phyloP scores from a whole-genome alignment of 805 yeast genomes.

The Cyberlindnera petersonii region DNA sequence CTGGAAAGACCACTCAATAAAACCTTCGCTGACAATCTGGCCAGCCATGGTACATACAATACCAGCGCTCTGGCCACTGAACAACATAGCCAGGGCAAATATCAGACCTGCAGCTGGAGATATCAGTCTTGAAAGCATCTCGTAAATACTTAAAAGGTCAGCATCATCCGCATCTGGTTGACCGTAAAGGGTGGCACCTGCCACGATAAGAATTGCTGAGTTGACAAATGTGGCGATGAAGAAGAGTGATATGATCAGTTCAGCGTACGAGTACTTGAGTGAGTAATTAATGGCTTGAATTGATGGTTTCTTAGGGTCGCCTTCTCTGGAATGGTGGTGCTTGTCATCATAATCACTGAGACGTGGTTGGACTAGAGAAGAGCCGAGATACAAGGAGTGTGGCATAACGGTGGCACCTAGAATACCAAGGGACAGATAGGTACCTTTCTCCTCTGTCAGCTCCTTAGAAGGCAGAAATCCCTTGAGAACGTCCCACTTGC shows the following conservation, averaged over 20 bases:
- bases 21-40: slow-evolving; percentile 91
- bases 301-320: slow-evolving; percentile 59
- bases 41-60: slow-evolving; percentile 92
- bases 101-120: slow-evolving; percentile 85
- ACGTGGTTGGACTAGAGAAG: slow-evolving; percentile 84
- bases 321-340: slow-evolving; percentile 40
- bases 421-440: slow-evolving; percentile 76
- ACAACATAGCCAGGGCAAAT: slow-evolving; percentile 83
- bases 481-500: slow-evolving; percentile 46
- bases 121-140: slow-evolving; percentile 61
- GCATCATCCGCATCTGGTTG: slow-evolving; percentile 69
- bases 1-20: slow-evolving; percentile 69
- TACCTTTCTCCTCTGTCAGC: slow-evolving; percentile 59
- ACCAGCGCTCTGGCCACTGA: slow-evolving; percentile 94
- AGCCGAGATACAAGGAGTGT: slow-evolving; percentile 79
- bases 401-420: slow-evolving; percentile 97
- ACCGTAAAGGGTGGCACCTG: slow-evolving; percentile 77
- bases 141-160: slow-evolving; percentile 76
- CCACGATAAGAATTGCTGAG: slow-evolving; percentile 83
- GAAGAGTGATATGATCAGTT: slow-evolving; percentile 74
- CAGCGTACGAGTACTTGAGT: slow-evolving; percentile 77
- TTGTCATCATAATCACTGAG: slow-evolving; percentile 67
- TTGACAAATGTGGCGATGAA: slow-evolving; percentile 91
- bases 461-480: slow-evolving; percentile 74
- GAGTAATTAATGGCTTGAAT: slow-evolving; percentile 76